Conservation (phyloP, 129 eudicot species). For the Centrapalus pauciflorus region DNA sequence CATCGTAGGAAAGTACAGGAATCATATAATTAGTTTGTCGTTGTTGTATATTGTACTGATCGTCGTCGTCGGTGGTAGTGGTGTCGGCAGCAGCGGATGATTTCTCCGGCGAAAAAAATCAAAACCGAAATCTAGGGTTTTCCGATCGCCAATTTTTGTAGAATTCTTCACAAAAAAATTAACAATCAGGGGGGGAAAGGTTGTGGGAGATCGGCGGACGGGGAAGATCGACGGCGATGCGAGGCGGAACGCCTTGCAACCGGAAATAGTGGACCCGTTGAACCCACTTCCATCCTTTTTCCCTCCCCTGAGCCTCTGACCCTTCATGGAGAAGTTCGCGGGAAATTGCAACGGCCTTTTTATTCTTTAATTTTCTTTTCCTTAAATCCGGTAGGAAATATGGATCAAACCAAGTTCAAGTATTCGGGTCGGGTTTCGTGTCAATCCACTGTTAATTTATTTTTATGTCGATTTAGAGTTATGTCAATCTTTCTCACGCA, state of each 20-base stretch:
- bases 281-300: not conserved
- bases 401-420: too few relatives aligned
- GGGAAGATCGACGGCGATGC: not conserved
- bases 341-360: not conserved
- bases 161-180: not conserved
- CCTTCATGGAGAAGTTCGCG: conserved; percentile 6
- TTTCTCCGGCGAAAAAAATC: not conserved
- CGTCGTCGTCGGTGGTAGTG: not conserved
- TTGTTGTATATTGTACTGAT: not conserved
- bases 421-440: too few relatives aligned
- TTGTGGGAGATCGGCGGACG: not conserved
- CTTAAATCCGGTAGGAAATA: too few relatives aligned
- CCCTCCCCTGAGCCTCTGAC: not conserved
- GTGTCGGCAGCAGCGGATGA: too few relatives aligned
- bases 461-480: too few relatives aligned
- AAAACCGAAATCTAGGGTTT: not conserved
- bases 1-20: conserved; percentile 16
- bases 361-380: too few relatives aligned
- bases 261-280: not conserved
- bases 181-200: not conserved
- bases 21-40: conserved; percentile 4
- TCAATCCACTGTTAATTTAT: too few relatives aligned
- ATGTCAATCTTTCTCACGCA: too few relatives aligned
- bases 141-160: not conserved
- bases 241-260: not conserved